Base-by-base conservation (phyloP, 805 yeast genomes). In the Lachancea nothofagi region DNA sequence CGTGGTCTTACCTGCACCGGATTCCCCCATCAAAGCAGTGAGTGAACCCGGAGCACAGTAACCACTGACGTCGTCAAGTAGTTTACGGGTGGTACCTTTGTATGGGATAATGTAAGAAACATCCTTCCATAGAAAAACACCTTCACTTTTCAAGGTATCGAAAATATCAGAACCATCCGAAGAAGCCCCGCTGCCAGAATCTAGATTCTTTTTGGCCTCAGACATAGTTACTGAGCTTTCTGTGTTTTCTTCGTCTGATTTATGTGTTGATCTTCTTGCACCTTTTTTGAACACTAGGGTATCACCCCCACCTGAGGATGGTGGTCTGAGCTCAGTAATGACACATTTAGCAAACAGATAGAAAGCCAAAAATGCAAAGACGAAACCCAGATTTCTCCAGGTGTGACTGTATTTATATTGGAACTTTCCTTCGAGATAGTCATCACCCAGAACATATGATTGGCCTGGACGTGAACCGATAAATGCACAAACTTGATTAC, bases 351-450 rank as follows among this genome's bases (percentile, higher is more conserved):
- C 7, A 4, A 36, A 40, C 17, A 53, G 17, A 27, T 53, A 54
- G 19, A 55, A 53, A 15, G 47, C 34, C 28, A 53, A 28, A 36
- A 54, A 80, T 2, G 73, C 85, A 53, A 78, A 55, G 43, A 74
- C 43, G 43, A 81, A 75, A 53, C 88, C 95, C 42, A 81, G 70
- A 58, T 86, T 83, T 66, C 95, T 77, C 95, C 95, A 86, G 36
- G 74, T 70, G 59, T 86, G 85, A 15, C 60, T 46, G 51, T 70
- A 76, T 15, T 55, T 54, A 65, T 80, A 86, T 29, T 60, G 54
- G 59, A 60, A 85, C 7, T 77, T 57, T 3, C 50, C 51, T 4
- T 46, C 45, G 41, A 85, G 47, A 53, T 81, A 85, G 25, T 57
- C 61, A 47, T 78, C 75, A 49, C 95, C 95, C 23, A 59, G 51